Evolutionary conservation across 768 basidiomycete species (phyloP).

Genomic region (Termitomyces bulborhizus): DNA sequence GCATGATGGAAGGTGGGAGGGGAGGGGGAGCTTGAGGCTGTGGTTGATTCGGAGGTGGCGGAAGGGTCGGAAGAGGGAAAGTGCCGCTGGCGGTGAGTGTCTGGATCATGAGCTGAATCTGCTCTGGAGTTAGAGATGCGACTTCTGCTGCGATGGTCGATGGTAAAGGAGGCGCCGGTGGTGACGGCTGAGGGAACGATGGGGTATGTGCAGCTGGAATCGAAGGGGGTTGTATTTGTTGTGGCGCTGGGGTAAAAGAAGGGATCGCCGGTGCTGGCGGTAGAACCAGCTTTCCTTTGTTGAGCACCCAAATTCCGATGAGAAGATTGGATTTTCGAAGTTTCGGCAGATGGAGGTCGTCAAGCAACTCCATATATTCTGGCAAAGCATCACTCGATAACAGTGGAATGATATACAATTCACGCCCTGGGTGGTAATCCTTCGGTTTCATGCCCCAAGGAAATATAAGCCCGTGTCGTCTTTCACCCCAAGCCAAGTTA

Average conservation of each 20-base stretch:
- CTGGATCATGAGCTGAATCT: conserved; percentile 63
- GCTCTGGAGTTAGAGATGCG: conserved; percentile 69
- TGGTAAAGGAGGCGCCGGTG: conserved; percentile 22
- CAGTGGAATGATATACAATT: conserved; percentile 82
- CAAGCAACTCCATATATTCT: conserved; percentile 80
- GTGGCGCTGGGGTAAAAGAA: conserved; percentile 13
- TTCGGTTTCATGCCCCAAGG: conserved; percentile 78
- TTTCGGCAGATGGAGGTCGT: conserved; percentile 66
- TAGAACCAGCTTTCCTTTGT: conserved; percentile 67
- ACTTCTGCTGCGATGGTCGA: conserved; percentile 63
- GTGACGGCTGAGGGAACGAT: conserved; percentile 15
- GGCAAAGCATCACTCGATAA: conserved; percentile 61
- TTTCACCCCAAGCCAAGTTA: conserved; percentile 25
- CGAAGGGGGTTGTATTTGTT: conserved; percentile 8
- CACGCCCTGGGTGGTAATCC: conserved; percentile 72
- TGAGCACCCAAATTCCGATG: conserved; percentile 80
- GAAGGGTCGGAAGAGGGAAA: conserved; percentile 18
- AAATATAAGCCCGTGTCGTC: conserved; percentile 82
- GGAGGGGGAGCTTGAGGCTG: conserved; percentile 10
- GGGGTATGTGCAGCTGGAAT: conserved; percentile 13
- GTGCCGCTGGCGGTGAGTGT: conserved; percentile 42
- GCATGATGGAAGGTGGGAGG: conserved; percentile 10
- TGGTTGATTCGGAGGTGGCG: conserved; percentile 6
- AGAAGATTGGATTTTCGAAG: conserved; percentile 59
- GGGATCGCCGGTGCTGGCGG: conserved; percentile 15